phyloP scores from a whole-genome alignment of 768 basidiomycete genomes.

The Amanita fuliginea region DNA sequence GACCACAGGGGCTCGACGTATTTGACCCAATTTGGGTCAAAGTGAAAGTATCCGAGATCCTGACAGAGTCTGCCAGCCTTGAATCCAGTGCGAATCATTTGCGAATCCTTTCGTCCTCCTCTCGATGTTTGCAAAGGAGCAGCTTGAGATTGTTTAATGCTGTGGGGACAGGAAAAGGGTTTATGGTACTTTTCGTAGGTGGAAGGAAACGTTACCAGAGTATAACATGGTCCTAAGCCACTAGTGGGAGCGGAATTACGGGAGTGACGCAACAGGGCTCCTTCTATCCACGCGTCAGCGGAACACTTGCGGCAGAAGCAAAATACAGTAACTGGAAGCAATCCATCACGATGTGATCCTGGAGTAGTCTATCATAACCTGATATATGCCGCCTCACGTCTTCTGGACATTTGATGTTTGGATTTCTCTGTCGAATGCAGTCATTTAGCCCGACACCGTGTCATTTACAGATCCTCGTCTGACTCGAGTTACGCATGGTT shows the following conservation, averaged over 20 bases:
- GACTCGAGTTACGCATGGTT: not conserved
- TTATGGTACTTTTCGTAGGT: not conserved
- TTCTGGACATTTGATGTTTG: not conserved
- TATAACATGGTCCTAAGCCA: not conserved
- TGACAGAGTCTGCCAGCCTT: too few species aligned
- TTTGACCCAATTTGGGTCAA: too few species aligned
- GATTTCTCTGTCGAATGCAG: not conserved
- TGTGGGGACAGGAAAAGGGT: not conserved
- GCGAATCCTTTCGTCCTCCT: not conserved
- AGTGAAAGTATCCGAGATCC: too few species aligned
- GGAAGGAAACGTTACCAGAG: not conserved
- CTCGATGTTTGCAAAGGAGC: not conserved
- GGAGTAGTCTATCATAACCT: not conserved
- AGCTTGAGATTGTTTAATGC: not conserved
- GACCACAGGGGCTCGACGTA: not conserved
- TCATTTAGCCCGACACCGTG: not conserved
- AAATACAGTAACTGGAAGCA: not conserved
- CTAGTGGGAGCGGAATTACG: not conserved
- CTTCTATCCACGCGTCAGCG: not conserved
- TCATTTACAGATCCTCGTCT: not conserved
- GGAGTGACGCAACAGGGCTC: not conserved
- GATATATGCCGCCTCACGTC: not conserved
- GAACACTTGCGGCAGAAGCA: not conserved
- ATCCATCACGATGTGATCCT: not conserved
- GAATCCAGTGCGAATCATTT: too few species aligned